A percentile compares a stretch with the other conserved stretches of the same genome.
phyloP scores from a whole-genome alignment of 106 monocot species.

The Allium cepa region DNA sequence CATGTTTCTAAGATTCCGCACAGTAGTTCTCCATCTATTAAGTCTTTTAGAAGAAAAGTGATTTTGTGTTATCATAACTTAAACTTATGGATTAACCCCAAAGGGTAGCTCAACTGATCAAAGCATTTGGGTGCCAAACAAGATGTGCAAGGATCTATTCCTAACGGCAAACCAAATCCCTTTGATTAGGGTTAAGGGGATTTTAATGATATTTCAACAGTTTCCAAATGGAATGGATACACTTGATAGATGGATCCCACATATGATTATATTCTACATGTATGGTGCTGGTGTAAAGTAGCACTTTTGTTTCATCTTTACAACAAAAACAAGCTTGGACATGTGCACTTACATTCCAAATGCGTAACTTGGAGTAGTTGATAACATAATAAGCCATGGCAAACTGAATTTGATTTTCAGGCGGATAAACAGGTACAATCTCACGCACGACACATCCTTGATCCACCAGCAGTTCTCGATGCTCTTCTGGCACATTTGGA shows the following conservation, averaged over 20 bases:
- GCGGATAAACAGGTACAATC: constrained; percentile 27
- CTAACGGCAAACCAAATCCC: neutral
- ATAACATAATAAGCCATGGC: constrained; percentile 40
- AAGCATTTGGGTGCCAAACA: too few species aligned
- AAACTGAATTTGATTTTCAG: constrained; percentile 21
- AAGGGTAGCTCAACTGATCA: too few species aligned
- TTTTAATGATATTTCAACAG: neutral
- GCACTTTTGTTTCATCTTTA: too few species aligned
- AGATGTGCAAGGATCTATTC: too few species aligned
- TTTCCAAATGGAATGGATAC: neutral
- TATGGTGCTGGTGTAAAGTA: too few species aligned
- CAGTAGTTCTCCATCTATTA: too few species aligned
- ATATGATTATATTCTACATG: too few species aligned
- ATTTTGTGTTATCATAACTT: too few species aligned
- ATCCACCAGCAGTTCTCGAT: constrained; percentile 8
- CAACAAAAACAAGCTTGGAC: neutral
- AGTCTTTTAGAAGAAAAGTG: too few species aligned
- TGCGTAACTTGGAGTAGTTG: constrained; percentile 40
- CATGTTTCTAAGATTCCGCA: too few species aligned
- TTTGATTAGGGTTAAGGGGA: neutral
- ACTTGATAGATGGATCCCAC: neutral
- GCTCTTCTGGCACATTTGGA: constrained; percentile 30
- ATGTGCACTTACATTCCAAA: constrained; percentile 22
- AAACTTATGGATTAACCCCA: too few species aligned
- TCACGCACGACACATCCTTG: constrained; percentile 18